These are phyloP conservation scores for Lasiodiplodia hormozganensis DNA, from an alignment of 2,329 filamentous ascomycete genomes.

Conservation along the genomic window DNA sequence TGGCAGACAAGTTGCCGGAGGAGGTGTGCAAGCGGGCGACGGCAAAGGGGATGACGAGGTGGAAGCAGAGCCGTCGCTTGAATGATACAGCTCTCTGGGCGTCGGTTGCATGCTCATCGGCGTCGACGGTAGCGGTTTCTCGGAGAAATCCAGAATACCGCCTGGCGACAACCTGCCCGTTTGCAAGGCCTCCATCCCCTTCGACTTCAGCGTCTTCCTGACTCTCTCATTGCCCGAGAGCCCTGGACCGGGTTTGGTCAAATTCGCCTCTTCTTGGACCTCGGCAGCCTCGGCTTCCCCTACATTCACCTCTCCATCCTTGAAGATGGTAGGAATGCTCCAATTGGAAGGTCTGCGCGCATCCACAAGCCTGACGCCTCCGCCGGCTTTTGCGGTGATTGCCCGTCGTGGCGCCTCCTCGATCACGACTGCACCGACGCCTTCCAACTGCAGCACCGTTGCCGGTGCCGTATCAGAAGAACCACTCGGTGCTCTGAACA, in stretches of 20 bases:
- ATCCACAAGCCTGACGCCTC: slow-evolving; percentile 23
- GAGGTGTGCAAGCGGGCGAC: background rate
- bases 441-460: slow-evolving; percentile 16
- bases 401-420: slow-evolving; percentile 21
- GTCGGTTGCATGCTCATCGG: slow-evolving; percentile 41
- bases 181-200: slow-evolving; percentile 23
- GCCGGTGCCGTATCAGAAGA: background rate
- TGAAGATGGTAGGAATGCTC: background rate
- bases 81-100: slow-evolving; percentile 40
- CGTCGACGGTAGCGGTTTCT: slow-evolving; percentile 33
- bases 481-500: background rate
- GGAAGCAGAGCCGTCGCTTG: slow-evolving; percentile 14
- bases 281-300: background rate
- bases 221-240: slow-evolving; percentile 12
- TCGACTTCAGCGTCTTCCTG: slow-evolving; percentile 20
- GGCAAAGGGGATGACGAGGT: slow-evolving; percentile 26
- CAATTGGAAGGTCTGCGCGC: background rate
- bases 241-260: slow-evolving; percentile 12
- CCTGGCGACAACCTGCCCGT: background rate
- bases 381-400: slow-evolving; percentile 16
- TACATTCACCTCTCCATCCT: background rate
- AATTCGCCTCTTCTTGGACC: background rate
- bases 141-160: slow-evolving; percentile 9
- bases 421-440: slow-evolving; percentile 19
- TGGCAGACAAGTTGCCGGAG: slow-evolving; percentile 26